Conservation (phyloP, 495 filamentous ascomycete genomes). For the Podospora anserina region DNA sequence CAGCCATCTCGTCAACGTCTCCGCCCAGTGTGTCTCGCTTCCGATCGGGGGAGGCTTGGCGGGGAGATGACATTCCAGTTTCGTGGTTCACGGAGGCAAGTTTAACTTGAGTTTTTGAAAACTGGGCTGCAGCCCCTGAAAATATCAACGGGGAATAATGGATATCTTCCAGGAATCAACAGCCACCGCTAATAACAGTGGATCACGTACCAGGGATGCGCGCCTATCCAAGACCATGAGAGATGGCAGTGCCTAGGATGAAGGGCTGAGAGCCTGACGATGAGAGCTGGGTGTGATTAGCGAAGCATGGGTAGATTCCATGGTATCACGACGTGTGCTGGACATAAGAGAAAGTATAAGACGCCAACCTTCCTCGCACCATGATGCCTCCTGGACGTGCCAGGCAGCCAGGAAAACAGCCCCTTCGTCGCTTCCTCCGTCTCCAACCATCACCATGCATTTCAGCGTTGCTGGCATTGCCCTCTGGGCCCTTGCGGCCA, state of each 20-base stretch:
- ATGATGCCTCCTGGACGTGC: neutral
- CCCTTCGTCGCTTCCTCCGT: too few species aligned
- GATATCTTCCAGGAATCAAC: neutral
- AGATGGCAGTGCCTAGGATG: neutral
- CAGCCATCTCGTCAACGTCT: neutral
- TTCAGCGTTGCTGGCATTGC: conserved; percentile 14
- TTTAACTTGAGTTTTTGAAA: neutral
- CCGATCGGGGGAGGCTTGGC: neutral
- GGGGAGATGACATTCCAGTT: neutral
- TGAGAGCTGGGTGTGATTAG: neutral
- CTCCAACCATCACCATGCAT: neutral
- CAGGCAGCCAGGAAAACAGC: neutral
- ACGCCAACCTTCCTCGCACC: neutral
- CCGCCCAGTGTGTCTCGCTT: neutral
- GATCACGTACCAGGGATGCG: neutral
- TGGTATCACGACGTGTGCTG: neutral
- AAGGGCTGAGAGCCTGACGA: neutral
- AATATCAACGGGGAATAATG: neutral
- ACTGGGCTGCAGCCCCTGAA: neutral
- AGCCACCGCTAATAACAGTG: neutral
- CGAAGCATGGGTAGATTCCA: neutral
- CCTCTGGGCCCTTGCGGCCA: conserved; percentile 16
- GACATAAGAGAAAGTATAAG: neutral
- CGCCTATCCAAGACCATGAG: neutral
- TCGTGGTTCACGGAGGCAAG: neutral